These are phyloP conservation scores for Yarrowia porcina DNA, from an alignment of 805 yeast genomes.

Conservation along the genomic window DNA sequence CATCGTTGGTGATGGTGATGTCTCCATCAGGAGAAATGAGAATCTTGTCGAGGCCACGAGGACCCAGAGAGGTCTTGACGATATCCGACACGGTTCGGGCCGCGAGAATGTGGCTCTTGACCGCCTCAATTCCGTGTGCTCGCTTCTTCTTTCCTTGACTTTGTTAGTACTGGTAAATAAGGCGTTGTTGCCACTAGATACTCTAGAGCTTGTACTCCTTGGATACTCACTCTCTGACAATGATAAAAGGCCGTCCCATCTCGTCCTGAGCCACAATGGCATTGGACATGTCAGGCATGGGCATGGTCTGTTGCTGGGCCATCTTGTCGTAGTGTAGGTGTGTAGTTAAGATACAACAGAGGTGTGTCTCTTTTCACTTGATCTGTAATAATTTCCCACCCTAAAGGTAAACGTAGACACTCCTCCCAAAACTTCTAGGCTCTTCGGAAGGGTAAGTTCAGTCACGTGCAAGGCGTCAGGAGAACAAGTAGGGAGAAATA, in stretches of 20 bases:
- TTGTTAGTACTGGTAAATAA: neutral
- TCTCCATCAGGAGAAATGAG: constrained; percentile 95
- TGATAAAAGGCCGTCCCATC: constrained; percentile 97
- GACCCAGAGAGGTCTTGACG: constrained; percentile 90
- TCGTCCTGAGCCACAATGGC: constrained; percentile 99
- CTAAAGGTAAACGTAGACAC: neutral
- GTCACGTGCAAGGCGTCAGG: neutral
- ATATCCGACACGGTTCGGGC: constrained; percentile 93
- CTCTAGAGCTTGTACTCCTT: too few species aligned
- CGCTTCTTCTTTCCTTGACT: constrained; percentile 56
- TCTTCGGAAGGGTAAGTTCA: constrained; percentile 18
- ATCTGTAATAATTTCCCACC: constrained; percentile 8
- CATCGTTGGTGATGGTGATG: constrained; percentile 96
- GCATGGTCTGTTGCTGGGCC: constrained; percentile 31
- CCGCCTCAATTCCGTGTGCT: constrained; percentile 75
- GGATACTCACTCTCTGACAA: constrained; percentile 75
- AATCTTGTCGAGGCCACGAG: constrained; percentile 97
- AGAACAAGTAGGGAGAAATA: too few species aligned
- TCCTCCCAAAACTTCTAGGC: constrained; percentile 11
- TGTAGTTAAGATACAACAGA: neutral
- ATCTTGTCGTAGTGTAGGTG: constrained; percentile 1
- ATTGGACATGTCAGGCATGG: constrained; percentile 89
- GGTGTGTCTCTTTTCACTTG: neutral
- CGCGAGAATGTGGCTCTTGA: constrained; percentile 80
- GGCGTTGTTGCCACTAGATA: neutral